A percentile compares a stretch with the other conserved stretches of the same genome.
These are phyloP conservation scores for Phanerochaete sordida DNA, from an alignment of 768 basidiomycete species.

Conservation along the genomic window DNA sequence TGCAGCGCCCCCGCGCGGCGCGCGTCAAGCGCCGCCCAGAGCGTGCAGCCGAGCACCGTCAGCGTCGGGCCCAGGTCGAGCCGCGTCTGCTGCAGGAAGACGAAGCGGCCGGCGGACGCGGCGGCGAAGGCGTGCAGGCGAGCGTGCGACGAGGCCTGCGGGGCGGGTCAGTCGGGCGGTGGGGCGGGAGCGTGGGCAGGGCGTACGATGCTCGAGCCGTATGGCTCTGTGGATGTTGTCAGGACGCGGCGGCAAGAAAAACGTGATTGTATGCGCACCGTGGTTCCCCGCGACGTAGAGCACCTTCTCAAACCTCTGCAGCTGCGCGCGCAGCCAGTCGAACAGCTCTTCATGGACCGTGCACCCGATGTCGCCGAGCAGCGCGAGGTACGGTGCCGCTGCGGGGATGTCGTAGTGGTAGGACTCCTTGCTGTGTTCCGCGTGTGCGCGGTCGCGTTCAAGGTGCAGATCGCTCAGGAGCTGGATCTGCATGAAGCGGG, in stretches of 20 bases:
- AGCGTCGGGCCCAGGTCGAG: constrained; percentile 29
- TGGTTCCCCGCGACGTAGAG: constrained; percentile 37
- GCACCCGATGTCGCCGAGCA: constrained; percentile 36
- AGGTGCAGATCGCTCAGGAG: constrained; percentile 31
- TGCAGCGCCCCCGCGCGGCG: constrained; percentile 27
- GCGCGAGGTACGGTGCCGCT: constrained; percentile 25
- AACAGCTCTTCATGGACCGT: constrained; percentile 30
- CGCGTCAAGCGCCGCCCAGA: constrained; percentile 33
- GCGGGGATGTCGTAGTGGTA: constrained; percentile 27
- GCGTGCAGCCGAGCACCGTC: constrained; percentile 39
- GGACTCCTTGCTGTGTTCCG: constrained; percentile 6
- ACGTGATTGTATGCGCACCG: constrained; percentile 12
- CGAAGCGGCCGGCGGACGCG: constrained; percentile 23
- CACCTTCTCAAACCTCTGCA: constrained; percentile 27
- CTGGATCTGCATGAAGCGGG: constrained; percentile 16
- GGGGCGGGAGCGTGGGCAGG: not conserved
- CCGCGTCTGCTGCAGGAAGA: constrained; percentile 32
- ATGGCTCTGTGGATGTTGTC: constrained; percentile 10
- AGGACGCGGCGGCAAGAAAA: not conserved
- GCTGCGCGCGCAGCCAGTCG: constrained; percentile 29
- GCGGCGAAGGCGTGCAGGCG: constrained; percentile 12
- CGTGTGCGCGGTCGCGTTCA: constrained; percentile 18
- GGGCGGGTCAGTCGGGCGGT: not conserved
- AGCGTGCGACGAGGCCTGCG: constrained; percentile 8
- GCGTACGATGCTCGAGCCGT: constrained; percentile 12